Conservation (phyloP, 495 filamentous ascomycete species). For the Clohesyomyces aquaticus region DNA sequence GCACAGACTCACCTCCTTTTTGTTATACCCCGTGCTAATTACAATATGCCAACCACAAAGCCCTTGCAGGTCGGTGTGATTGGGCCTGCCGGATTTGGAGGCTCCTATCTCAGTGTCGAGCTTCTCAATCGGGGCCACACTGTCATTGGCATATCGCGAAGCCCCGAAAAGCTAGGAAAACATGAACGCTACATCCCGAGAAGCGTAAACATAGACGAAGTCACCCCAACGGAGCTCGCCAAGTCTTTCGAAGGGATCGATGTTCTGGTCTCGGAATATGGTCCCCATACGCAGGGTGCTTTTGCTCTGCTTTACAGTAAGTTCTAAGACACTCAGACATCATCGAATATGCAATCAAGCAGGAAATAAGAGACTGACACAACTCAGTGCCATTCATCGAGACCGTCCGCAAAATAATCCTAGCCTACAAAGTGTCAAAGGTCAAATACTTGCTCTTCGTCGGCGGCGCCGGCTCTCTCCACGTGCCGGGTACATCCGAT, state of each 20-base stretch:
- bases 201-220: conserved; percentile 26
- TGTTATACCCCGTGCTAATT: not conserved
- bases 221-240: conserved; percentile 27
- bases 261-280: conserved; percentile 41
- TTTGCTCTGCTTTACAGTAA: conserved; percentile 40
- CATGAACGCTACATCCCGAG: conserved; percentile 38
- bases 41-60: conserved; percentile 15
- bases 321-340: conserved; percentile 1
- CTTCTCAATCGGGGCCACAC: conserved; percentile 41
- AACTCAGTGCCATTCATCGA: conserved; percentile 39
- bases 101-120: conserved; percentile 39
- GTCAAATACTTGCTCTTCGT: conserved; percentile 42
- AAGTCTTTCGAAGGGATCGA: conserved; percentile 38
- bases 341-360: too few species aligned
- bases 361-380: not conserved
- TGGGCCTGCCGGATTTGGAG: conserved; percentile 42
- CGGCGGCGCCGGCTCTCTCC: conserved; percentile 40
- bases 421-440: conserved; percentile 39
- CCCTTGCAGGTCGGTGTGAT: conserved; percentile 38
- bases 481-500: conserved; percentile 27
- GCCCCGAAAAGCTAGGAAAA: conserved; percentile 39
- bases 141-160: conserved; percentile 42
- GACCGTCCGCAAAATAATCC: conserved; percentile 38
- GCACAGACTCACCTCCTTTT: not conserved
- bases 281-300: conserved; percentile 37